Conservation (phyloP, 495 filamentous ascomycete genomes). For the Penicillium antarcticum region DNA sequence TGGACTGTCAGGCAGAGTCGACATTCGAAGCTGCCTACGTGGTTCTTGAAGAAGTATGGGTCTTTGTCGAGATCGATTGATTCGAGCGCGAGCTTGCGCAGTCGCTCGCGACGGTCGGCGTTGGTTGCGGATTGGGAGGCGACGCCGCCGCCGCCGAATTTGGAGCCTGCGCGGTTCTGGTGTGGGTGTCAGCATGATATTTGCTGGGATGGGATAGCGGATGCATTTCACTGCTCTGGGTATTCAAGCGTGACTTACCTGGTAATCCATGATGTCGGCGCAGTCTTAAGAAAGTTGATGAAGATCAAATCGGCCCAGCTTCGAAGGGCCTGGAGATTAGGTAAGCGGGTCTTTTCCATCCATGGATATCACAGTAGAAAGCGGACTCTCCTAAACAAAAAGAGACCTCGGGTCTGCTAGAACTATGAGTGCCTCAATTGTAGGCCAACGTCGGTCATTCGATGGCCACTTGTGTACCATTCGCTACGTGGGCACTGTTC, state of each 20-base stretch:
- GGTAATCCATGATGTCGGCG: slow-evolving; percentile 53
- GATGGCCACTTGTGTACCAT: slow-evolving; percentile 74
- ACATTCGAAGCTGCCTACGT: slow-evolving; percentile 97
- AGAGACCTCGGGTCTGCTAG: not conserved
- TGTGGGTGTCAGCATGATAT: slow-evolving; percentile 4
- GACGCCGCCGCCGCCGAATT: slow-evolving; percentile 96
- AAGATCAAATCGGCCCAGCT: slow-evolving; percentile 16
- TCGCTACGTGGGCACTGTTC: slow-evolving; percentile 73
- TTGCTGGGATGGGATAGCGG: not conserved
- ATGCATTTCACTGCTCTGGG: not conserved
- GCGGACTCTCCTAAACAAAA: not conserved
- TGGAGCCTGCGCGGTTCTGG: slow-evolving; percentile 94
- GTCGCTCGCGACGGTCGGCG: slow-evolving; percentile 92
- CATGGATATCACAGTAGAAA: not conserved
- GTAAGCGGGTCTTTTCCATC: slow-evolving; percentile 17
- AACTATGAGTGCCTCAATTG: slow-evolving; percentile 10
- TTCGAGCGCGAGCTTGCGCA: slow-evolving; percentile 96
- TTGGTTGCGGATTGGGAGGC: slow-evolving; percentile 91
- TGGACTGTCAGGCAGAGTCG: slow-evolving; percentile 98
- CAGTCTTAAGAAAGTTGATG: slow-evolving; percentile 9
- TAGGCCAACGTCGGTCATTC: slow-evolving; percentile 69
- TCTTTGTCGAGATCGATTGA: slow-evolving; percentile 99
- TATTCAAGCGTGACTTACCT: slow-evolving; percentile 35
- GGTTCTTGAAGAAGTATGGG: slow-evolving; percentile 99
- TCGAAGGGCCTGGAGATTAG: slow-evolving; percentile 19